Evolutionary conservation across 2,329 filamentous ascomycete genomes (phyloP).

Genomic region (Epichloe hybrida): DNA sequence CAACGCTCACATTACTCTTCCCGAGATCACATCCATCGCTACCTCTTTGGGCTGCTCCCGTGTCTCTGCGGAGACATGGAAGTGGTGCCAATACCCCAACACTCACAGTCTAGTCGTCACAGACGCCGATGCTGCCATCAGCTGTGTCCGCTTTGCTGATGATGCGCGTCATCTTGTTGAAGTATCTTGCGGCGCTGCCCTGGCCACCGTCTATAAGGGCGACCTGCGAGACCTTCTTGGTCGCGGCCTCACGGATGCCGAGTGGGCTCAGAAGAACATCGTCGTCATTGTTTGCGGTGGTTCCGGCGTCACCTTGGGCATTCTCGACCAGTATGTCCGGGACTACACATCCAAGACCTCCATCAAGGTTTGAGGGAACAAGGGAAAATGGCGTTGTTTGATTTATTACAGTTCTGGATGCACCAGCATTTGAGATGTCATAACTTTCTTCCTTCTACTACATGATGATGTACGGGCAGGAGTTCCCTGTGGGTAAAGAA

Average conservation of each 20-base stretch:
- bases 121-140: constrained; percentile 61
- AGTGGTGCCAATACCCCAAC: constrained; percentile 39
- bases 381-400: constrained; percentile 1
- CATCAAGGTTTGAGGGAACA: constrained; percentile 15
- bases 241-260: constrained; percentile 33
- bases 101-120: constrained; percentile 23
- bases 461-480: not conserved
- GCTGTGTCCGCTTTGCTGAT: constrained; percentile 63
- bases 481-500: constrained; percentile 1
- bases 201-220: constrained; percentile 55
- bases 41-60: constrained; percentile 59
- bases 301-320: constrained; percentile 48
- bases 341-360: constrained; percentile 23
- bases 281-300: constrained; percentile 81
- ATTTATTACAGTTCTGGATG: not conserved
- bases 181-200: constrained; percentile 67
- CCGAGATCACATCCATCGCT: constrained; percentile 61
- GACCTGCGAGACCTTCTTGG: constrained; percentile 49
- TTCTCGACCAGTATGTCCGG: constrained; percentile 44
- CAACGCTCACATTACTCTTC: constrained; percentile 46
- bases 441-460: not conserved
- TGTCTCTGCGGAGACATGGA: constrained; percentile 56
- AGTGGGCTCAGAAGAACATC: constrained; percentile 55
- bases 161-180: constrained; percentile 75
- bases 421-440: constrained; percentile 1